These are phyloP conservation scores for Thuidium tamariscinum DNA, from an alignment of 225 moss, liverwort and hornwort species.

Conservation along the genomic window DNA sequence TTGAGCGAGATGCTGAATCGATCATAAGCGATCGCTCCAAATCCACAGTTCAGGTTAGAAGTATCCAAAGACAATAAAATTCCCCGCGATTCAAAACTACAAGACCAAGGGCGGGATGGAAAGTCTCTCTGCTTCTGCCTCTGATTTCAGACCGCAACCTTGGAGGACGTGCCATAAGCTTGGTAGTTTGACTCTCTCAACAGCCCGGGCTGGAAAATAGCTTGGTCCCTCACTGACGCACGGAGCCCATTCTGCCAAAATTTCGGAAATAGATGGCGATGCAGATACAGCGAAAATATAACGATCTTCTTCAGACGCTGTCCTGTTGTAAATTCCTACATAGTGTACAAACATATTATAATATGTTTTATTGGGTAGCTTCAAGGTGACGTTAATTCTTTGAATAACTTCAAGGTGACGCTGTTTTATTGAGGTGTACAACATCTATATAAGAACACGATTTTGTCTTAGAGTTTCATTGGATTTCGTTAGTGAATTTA, in stretches of 20 bases:
- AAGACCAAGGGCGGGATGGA: not conserved
- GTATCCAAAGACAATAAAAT: not conserved
- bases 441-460: too few species aligned
- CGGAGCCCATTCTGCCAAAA: not conserved
- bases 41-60: not conserved
- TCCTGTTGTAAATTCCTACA: too few species aligned
- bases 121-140: not conserved
- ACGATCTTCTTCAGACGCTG: too few species aligned
- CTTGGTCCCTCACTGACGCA: not conserved
- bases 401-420: too few species aligned
- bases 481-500: too few species aligned
- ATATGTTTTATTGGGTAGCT: too few species aligned
- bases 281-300: too few species aligned
- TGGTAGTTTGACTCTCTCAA: slow-evolving; percentile 19
- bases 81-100: not conserved
- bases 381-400: too few species aligned
- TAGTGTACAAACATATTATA: too few species aligned
- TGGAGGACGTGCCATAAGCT: slow-evolving; percentile 1
- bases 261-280: too few species aligned
- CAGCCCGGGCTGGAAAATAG: slow-evolving; percentile 29
- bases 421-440: too few species aligned
- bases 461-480: too few species aligned
- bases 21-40: slow-evolving; percentile 35
- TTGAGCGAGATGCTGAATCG: slow-evolving; percentile 48
- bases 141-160: slow-evolving; percentile 14